Base-by-base conservation (phyloP, 164 flowering plant species). In the Umbilicus rupestris region DNA sequence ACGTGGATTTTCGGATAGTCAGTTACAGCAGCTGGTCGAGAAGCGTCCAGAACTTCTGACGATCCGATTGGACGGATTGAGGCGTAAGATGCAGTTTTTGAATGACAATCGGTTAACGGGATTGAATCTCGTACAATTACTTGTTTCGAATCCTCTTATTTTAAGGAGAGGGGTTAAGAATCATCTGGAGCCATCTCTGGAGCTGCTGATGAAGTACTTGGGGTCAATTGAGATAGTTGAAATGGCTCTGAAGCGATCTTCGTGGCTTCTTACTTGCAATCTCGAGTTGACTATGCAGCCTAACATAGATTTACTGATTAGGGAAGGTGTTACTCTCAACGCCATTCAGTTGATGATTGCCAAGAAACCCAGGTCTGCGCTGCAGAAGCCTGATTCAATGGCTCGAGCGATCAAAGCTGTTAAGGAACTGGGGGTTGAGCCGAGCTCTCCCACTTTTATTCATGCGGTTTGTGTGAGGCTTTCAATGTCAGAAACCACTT, bases 81-180 rank as follows among this genome's bases (percentile, higher is more conserved):
- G 19, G 39, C 73, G 66, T 14, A 71, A 71, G 31, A 22, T 71
- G 7, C 33, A 71, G 5, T 71, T 62, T 33, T 42, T 71, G 6
- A n/a, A 33, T 20, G 19, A 59, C 3, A 45, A 55, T 45, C 69
- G 66, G 16, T 59, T 71, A 35, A 41, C 47, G 4, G 66, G 69
- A 14, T 46, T 37, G 22, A 5, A 3, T 24, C 26, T 71, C 0
- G 19, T 41, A 1, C 60, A 71, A 11, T 12, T 71, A 4, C 20
- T 62, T 52, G 31, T 22, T 15, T 5, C 7, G 35, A 22, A 71
- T 30, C 69, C 69, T 6, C 0, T 2, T 4, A 37, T 71, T 35
- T 46, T 71, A 46, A 1, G 8, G 11, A 14, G 47, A 33, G 46
- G 73, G 37, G 33, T 71, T 19, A 22, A 39, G 35, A 4, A 15